These are phyloP conservation scores for Calonectria hongkongensis DNA, from an alignment of 2,329 filamentous ascomycete species.

Conservation along the genomic window DNA sequence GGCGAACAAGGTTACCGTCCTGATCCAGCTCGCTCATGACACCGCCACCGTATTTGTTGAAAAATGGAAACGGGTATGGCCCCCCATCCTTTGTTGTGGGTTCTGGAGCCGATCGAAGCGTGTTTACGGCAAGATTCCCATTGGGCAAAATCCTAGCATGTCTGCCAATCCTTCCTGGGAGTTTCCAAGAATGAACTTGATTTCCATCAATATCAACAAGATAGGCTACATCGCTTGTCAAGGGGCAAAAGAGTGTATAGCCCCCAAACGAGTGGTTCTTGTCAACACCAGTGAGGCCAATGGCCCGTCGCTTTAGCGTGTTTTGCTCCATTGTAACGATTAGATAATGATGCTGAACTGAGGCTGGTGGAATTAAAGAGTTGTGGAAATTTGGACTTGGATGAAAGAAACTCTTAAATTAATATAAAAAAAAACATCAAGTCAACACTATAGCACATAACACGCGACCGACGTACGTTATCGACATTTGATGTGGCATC, in stretches of 20 bases:
- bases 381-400: neutral
- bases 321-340: slow-evolving; percentile 55
- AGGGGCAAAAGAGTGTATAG: slow-evolving; percentile 56
- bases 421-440: neutral
- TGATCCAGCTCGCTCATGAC: slow-evolving; percentile 56
- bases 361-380: neutral
- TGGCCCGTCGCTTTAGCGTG: slow-evolving; percentile 54
- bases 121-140: slow-evolving; percentile 57
- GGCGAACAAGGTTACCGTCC: slow-evolving; percentile 50
- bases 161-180: slow-evolving; percentile 54
- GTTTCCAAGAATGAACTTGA: slow-evolving; percentile 56
- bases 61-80: slow-evolving; percentile 55
- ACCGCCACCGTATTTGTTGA: slow-evolving; percentile 57
- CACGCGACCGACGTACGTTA: neutral
- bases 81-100: slow-evolving; percentile 47
- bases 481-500: neutral
- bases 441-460: neutral
- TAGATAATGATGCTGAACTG: slow-evolving; percentile 1
- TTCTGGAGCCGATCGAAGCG: slow-evolving; percentile 44
- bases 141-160: slow-evolving; percentile 55
- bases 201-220: slow-evolving; percentile 55
- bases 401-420: neutral
- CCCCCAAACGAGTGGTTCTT: slow-evolving; percentile 52
- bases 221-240: slow-evolving; percentile 53
- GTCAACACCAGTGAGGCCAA: slow-evolving; percentile 56